phyloP scores from a whole-genome alignment of 2,329 filamentous ascomycete species.

The Diaporthe longicolla region DNA sequence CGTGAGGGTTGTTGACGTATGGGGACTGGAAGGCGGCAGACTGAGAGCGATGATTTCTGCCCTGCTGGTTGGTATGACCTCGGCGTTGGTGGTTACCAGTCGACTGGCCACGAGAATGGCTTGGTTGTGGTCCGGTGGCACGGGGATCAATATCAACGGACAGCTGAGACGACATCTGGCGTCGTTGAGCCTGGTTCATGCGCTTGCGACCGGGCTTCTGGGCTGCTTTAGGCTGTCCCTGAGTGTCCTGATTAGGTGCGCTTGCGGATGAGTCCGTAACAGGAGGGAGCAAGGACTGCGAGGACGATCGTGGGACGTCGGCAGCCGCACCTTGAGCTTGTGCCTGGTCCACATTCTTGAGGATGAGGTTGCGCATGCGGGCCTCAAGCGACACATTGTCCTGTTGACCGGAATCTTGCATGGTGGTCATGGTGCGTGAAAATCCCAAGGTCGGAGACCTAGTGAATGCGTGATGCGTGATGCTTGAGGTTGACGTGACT shows the following conservation, averaged over 20 bases:
- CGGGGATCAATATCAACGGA: conserved; percentile 69
- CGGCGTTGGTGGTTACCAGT: conserved; percentile 50
- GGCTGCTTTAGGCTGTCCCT: conserved; percentile 24
- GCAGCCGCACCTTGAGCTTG: conserved; percentile 6
- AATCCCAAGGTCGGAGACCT: not conserved
- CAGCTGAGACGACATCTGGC: conserved; percentile 73
- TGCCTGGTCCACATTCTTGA: conserved; percentile 43
- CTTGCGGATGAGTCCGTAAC: conserved; percentile 1
- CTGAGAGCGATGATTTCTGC: conserved; percentile 51
- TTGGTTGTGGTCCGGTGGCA: conserved; percentile 48
- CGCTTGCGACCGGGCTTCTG: conserved; percentile 61
- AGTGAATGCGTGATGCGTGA: not conserved
- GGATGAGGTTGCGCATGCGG: conserved; percentile 45
- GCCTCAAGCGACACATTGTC: conserved; percentile 45
- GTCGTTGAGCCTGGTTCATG: conserved; percentile 74
- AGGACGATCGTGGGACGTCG: conserved; percentile 16
- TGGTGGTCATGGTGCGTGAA: conserved; percentile 17
- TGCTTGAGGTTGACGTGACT: not conserved
- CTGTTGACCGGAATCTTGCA: conserved; percentile 35
- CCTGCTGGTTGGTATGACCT: conserved; percentile 45
- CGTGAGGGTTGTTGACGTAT: conserved; percentile 46
- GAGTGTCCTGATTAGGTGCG: conserved; percentile 11
- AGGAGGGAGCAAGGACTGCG: conserved; percentile 7
- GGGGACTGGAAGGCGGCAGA: conserved; percentile 51
- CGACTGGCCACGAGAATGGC: conserved; percentile 51